Percentiles rank a stretch among this genome's conserved stretches.
phyloP scores from a whole-genome alignment of 192 early-diverging fungal genomes.

The Spizellomyces sp. region DNA sequence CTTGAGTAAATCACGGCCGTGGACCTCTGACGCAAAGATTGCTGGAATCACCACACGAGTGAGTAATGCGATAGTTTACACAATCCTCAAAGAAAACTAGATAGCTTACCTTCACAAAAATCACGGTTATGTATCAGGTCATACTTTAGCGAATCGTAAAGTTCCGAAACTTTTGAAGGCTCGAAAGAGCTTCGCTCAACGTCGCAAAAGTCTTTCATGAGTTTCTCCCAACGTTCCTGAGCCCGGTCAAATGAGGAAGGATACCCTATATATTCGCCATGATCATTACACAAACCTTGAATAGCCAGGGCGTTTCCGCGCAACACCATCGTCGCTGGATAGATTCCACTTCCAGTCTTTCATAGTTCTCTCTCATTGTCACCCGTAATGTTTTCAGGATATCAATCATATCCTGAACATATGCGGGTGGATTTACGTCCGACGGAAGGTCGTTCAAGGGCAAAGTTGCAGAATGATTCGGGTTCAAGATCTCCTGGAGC shows the following conservation, averaged over 20 bases:
- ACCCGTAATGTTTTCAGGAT: slow-evolving; percentile 66
- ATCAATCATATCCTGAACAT: slow-evolving; percentile 71
- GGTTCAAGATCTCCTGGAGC: slow-evolving; percentile 70
- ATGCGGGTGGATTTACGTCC: slow-evolving; percentile 28
- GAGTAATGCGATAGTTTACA: neutral
- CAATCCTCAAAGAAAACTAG: slow-evolving; percentile 19
- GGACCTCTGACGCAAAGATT: slow-evolving; percentile 26
- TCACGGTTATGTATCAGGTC: slow-evolving; percentile 94
- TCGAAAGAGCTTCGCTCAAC: slow-evolving; percentile 50
- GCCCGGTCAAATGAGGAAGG: slow-evolving; percentile 12
- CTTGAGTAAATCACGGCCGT: slow-evolving; percentile 53
- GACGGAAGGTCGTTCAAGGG: neutral
- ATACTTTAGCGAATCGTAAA: slow-evolving; percentile 96
- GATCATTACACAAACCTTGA: slow-evolving; percentile 41
- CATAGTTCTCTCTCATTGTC: slow-evolving; percentile 82
- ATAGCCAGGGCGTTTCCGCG: slow-evolving; percentile 78
- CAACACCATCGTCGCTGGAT: slow-evolving; percentile 90
- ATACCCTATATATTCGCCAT: neutral
- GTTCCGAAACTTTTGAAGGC: slow-evolving; percentile 86
- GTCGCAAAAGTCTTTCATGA: slow-evolving; percentile 86
- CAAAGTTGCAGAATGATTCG: slow-evolving; percentile 27
- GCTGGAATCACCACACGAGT: neutral
- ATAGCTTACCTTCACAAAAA: slow-evolving; percentile 73
- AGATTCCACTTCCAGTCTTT: slow-evolving; percentile 51
- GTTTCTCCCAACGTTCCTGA: slow-evolving; percentile 92